These are phyloP conservation scores for Coemansia furcata DNA, from an alignment of 192 early-diverging fungal species.

Conservation along the genomic window DNA sequence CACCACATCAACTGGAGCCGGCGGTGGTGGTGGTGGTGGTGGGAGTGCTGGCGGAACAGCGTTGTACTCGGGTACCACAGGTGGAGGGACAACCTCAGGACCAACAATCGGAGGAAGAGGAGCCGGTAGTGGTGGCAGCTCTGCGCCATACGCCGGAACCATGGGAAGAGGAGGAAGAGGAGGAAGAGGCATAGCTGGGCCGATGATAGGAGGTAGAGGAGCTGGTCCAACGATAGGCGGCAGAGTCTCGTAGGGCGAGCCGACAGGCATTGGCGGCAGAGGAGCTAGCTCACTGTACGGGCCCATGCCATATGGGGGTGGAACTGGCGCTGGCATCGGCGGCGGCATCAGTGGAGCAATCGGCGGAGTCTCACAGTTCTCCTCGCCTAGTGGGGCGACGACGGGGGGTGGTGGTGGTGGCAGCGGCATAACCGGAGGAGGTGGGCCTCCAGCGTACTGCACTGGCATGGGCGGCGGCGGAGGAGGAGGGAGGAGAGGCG, in stretches of 20 bases:
- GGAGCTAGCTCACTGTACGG: conserved; percentile 16
- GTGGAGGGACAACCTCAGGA: neutral
- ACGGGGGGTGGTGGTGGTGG: conserved; percentile 8
- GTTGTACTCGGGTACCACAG: conserved; percentile 6
- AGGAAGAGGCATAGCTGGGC: neutral
- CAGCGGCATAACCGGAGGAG: neutral
- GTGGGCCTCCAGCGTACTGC: conserved; percentile 14
- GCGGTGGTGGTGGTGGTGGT: neutral
- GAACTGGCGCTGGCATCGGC: conserved; percentile 9
- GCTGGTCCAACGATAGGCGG: conserved; percentile 10
- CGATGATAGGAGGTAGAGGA: conserved; percentile 16
- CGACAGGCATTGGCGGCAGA: conserved; percentile 2
- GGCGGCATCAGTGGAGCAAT: conserved; percentile 6
- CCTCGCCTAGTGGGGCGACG: conserved; percentile 8
- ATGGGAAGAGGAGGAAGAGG: conserved; percentile 10
- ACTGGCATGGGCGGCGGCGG: conserved; percentile 10
- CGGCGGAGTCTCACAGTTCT: conserved; percentile 28
- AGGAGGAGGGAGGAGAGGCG: neutral
- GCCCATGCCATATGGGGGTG: conserved; percentile 9
- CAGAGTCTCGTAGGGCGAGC: conserved; percentile 4
- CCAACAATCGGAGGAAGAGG: neutral
- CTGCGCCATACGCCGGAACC: neutral
- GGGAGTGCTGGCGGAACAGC: neutral
- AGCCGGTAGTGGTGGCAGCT: conserved; percentile 4
- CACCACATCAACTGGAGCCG: conserved; percentile 7